phyloP scores from a whole-genome alignment of 805 yeast genomes.

The Zygoascus ofunaensis region DNA sequence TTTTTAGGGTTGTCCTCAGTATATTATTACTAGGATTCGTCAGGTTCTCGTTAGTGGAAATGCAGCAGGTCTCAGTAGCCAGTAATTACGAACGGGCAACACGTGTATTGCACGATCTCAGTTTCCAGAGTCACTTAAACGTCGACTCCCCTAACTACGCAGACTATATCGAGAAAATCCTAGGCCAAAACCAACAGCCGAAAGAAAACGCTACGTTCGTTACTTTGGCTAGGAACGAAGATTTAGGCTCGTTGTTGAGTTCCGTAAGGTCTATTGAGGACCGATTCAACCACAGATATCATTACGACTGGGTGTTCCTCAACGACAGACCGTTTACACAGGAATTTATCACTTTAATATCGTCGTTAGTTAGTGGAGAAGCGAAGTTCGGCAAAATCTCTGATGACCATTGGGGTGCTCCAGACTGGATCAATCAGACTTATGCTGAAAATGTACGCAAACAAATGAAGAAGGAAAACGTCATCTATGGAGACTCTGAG shows the following conservation, averaged over 20 bases:
- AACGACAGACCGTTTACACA: constrained; percentile 74
- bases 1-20: background rate
- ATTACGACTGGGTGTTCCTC: constrained; percentile 87
- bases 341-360: constrained; percentile 57
- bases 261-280: constrained; percentile 76
- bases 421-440: constrained; percentile 68
- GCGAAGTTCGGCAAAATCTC: constrained; percentile 71
- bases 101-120: background rate
- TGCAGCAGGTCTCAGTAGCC: background rate
- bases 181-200: background rate
- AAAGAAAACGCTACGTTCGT: constrained; percentile 71
- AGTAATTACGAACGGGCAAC: background rate
- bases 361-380: constrained; percentile 55
- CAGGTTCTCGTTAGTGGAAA: background rate
- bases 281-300: constrained; percentile 63
- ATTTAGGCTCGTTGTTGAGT: constrained; percentile 48
- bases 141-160: background rate
- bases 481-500: constrained; percentile 58
- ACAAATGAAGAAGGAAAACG: constrained; percentile 40
- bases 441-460: constrained; percentile 51
- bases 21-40: background rate
- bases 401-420: constrained; percentile 76
- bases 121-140: background rate
- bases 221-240: constrained; percentile 69
- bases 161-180: background rate